These are phyloP conservation scores for Crucihimalaya himalaica DNA, from an alignment of 345 rosid genomes.

Conservation along the genomic window DNA sequence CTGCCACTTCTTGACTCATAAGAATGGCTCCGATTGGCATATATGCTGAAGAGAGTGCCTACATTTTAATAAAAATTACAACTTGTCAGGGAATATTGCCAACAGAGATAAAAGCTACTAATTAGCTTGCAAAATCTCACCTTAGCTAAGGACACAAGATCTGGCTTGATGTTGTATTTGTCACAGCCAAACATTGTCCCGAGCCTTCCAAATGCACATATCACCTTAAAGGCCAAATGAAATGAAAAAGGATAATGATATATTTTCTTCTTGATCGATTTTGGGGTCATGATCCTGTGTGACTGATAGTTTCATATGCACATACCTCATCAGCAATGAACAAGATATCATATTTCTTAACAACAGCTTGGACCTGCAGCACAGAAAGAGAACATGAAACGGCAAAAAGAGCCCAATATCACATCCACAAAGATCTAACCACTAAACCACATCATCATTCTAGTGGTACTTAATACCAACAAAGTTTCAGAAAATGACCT, in stretches of 20 bases:
- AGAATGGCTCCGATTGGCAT: conserved; percentile 95
- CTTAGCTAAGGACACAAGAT: conserved; percentile 88
- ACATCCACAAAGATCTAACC: not conserved
- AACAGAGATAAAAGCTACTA: not conserved
- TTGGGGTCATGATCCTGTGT: not conserved
- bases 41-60: conserved; percentile 96
- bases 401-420: not conserved
- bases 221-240: conserved; percentile 55
- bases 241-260: not conserved
- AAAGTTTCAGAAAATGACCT: conserved; percentile 48
- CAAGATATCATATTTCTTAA: conserved; percentile 83
- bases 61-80: not conserved
- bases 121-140: conserved; percentile 43
- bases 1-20: conserved; percentile 80
- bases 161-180: conserved; percentile 88
- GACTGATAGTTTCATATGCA: not conserved
- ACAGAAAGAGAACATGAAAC: conserved; percentile 14
- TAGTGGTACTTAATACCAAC: not conserved
- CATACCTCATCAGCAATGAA: conserved; percentile 95
- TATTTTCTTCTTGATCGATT: not conserved
- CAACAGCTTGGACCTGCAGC: conserved; percentile 83
- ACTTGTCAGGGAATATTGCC: not conserved
- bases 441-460: no score
- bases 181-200: conserved; percentile 96
- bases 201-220: conserved; percentile 97